phyloP scores from a whole-genome alignment of 495 filamentous ascomycete species.

The Aspergillus ellipticus region DNA sequence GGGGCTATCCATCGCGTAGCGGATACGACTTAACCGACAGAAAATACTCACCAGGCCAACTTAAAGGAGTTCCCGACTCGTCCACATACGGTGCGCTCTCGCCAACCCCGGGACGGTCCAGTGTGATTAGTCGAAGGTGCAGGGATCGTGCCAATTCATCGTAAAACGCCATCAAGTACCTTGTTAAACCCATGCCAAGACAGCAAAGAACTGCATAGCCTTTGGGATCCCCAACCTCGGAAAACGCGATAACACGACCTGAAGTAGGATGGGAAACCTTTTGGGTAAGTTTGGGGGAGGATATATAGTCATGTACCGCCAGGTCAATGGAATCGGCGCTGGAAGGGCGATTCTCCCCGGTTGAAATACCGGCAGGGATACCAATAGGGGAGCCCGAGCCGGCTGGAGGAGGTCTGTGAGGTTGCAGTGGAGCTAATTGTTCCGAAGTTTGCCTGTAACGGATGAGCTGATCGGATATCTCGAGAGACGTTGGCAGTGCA shows the following conservation, averaged over 20 bases:
- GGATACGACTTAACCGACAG: neutral
- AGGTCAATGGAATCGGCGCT: constrained; percentile 86
- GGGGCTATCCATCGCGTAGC: neutral
- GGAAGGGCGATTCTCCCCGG: constrained; percentile 53
- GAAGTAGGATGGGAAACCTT: constrained; percentile 80
- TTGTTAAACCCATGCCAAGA: constrained; percentile 95
- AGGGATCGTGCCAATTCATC: constrained; percentile 90
- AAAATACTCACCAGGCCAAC: constrained; percentile 77
- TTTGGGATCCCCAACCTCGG: constrained; percentile 90
- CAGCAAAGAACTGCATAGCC: constrained; percentile 94
- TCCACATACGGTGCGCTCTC: constrained; percentile 83
- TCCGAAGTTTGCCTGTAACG: constrained; percentile 37
- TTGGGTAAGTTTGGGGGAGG: constrained; percentile 79
- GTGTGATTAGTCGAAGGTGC: constrained; percentile 85
- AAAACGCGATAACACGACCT: constrained; percentile 87
- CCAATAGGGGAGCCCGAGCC: constrained; percentile 28
- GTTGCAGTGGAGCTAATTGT: constrained; percentile 32
- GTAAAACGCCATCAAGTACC: constrained; percentile 96
- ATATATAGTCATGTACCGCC: constrained; percentile 80
- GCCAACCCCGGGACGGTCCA: constrained; percentile 91
- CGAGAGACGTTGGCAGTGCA: constrained; percentile 38
- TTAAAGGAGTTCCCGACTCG: constrained; percentile 76
- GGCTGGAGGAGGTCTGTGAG: constrained; percentile 41
- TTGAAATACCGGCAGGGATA: constrained; percentile 23
- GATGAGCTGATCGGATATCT: constrained; percentile 31